Evolutionary conservation across 2,329 filamentous ascomycete species (phyloP).

Genomic region (Onygenales sp.): DNA sequence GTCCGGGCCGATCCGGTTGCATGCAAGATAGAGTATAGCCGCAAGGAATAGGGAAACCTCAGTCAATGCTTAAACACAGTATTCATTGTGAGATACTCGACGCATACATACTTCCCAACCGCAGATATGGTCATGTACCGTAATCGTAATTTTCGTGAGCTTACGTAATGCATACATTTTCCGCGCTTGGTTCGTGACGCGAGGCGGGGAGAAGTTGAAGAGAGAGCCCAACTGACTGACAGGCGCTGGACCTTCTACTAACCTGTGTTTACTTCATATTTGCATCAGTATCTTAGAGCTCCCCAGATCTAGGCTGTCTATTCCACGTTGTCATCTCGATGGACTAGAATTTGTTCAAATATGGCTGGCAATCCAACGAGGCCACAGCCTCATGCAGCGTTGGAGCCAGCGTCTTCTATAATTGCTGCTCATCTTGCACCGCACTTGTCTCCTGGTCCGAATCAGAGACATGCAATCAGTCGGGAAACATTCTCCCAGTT

Average conservation of each 20-base stretch:
- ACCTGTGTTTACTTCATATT: background rate
- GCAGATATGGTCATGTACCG: no score
- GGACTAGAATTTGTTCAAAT: background rate
- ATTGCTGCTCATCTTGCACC: conserved; percentile 80
- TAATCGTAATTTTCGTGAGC: no score
- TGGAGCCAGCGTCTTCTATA: conserved; percentile 55
- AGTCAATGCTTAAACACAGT: no score
- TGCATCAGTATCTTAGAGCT: background rate
- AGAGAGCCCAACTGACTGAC: no score
- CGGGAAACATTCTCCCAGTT: conserved; percentile 68
- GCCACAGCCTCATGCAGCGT: conserved; percentile 3
- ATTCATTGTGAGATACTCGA: no score
- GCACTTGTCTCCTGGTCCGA: conserved; percentile 59
- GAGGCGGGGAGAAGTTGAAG: no score
- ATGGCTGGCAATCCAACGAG: background rate
- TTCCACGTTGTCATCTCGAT: background rate
- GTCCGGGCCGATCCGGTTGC: no score
- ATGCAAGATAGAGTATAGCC: no score
- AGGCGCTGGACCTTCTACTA: background rate
- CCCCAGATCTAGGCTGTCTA: background rate
- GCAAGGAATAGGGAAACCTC: no score
- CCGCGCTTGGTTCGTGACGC: no score
- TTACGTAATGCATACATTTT: no score
- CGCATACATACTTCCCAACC: no score
- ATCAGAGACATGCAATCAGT: conserved; percentile 54